phyloP scores from a whole-genome alignment of 1,284 basidiomycete genomes.

The Cryptococcus sp. region DNA sequence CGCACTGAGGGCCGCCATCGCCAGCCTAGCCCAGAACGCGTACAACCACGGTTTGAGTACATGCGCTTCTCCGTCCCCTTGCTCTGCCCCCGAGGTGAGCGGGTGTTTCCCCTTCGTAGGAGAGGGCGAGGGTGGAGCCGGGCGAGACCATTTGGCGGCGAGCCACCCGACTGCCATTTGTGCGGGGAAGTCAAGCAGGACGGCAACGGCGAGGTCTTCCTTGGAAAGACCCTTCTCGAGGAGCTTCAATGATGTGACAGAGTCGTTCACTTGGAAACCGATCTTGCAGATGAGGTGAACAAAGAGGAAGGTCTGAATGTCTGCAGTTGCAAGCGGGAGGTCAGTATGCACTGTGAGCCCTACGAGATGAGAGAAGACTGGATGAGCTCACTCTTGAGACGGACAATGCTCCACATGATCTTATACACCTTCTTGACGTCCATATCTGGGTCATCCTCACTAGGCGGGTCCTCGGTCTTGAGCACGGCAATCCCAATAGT shows the following conservation, averaged over 20 bases:
- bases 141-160: slow-evolving; percentile 84
- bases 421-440: slow-evolving; percentile 86
- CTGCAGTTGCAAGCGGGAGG: slow-evolving; percentile 51
- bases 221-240: slow-evolving; percentile 94
- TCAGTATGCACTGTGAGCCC: not conserved
- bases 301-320: slow-evolving; percentile 83
- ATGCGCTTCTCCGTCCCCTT: slow-evolving; percentile 48
- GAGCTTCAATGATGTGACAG: slow-evolving; percentile 87
- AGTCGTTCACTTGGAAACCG: slow-evolving; percentile 93
- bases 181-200: slow-evolving; percentile 96
- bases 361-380: not conserved
- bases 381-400: slow-evolving; percentile 69
- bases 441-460: slow-evolving; percentile 74
- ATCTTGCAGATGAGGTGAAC: slow-evolving; percentile 92
- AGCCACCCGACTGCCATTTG: slow-evolving; percentile 94
- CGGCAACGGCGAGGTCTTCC: slow-evolving; percentile 91
- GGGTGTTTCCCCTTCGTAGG: slow-evolving; percentile 23
- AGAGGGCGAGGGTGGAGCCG: slow-evolving; percentile 6
- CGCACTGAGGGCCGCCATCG: slow-evolving; percentile 64
- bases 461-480: slow-evolving; percentile 83
- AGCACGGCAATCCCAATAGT: slow-evolving; percentile 85
- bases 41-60: slow-evolving; percentile 76
- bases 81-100: slow-evolving; percentile 1
- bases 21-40: slow-evolving; percentile 89
- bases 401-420: slow-evolving; percentile 91